These are phyloP conservation scores for Phyllachora maydis DNA, from an alignment of 2,329 filamentous ascomycete species.

Conservation along the genomic window DNA sequence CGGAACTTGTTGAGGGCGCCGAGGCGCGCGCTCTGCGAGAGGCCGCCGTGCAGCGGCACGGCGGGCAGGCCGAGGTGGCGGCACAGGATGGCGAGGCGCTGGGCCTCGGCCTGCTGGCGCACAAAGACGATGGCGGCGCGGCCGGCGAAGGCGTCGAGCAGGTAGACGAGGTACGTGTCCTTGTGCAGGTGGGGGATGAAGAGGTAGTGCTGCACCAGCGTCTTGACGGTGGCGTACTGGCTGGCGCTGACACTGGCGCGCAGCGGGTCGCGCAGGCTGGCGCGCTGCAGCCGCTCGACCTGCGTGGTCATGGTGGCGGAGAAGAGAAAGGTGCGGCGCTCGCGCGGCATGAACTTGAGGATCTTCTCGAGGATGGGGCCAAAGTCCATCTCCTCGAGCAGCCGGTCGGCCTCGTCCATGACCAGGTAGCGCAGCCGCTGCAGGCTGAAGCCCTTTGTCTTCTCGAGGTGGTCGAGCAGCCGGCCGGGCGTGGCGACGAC, in stretches of 20 bases:
- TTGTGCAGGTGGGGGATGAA: conserved; percentile 78
- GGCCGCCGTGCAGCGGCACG: conserved; percentile 81
- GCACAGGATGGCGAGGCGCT: conserved; percentile 66
- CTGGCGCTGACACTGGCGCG: conserved; percentile 62
- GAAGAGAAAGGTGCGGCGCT: conserved; percentile 71
- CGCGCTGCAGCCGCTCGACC: conserved; percentile 79
- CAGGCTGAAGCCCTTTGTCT: conserved; percentile 88
- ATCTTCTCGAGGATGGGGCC: conserved; percentile 85
- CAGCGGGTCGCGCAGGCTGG: conserved; percentile 67
- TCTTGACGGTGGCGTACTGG: conserved; percentile 83
- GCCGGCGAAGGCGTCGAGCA: conserved; percentile 75
- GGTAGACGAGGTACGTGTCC: conserved; percentile 71
- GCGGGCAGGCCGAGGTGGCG: conserved; percentile 72
- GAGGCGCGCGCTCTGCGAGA: conserved; percentile 71
- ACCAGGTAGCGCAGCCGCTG: conserved; percentile 70
- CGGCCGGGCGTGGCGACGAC: conserved; percentile 76
- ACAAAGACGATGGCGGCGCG: conserved; percentile 80
- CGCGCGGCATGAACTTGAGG: conserved; percentile 64
- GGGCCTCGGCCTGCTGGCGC: conserved; percentile 77
- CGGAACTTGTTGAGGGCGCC: conserved; percentile 85
- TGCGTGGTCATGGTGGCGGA: conserved; percentile 88
- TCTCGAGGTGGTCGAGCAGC: conserved; percentile 79
- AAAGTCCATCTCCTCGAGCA: conserved; percentile 89
- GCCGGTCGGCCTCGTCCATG: conserved; percentile 83
- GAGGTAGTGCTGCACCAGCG: conserved; percentile 67